Evolutionary conservation across 176 grass and related monocot genomes (phyloP).

Genomic region (Melocanna baccifera): DNA sequence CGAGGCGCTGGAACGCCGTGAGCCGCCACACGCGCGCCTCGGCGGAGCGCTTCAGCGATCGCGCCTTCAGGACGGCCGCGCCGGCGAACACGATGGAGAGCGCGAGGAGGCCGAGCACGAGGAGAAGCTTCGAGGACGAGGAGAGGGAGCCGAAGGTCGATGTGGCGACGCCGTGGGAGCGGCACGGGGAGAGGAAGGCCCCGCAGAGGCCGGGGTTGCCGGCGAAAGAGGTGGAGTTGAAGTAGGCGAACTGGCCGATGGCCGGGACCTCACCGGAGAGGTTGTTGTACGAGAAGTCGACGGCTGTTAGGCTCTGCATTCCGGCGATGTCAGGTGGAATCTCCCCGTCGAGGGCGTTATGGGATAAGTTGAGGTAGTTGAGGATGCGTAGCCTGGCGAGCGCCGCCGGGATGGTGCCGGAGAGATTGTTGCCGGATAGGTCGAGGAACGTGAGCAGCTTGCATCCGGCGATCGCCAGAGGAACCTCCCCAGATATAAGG

Average conservation of each 20-base stretch:
- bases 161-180: constrained; percentile 25
- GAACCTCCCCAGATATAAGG: constrained; percentile 47
- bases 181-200: constrained; percentile 52
- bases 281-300: constrained; percentile 86
- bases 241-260: constrained; percentile 84
- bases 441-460: constrained; percentile 72
- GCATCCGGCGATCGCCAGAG: constrained; percentile 57
- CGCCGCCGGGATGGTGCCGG: constrained; percentile 54
- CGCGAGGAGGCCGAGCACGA: constrained; percentile 65
- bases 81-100: constrained; percentile 74
- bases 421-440: constrained; percentile 63
- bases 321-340: constrained; percentile 64
- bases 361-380: constrained; percentile 88
- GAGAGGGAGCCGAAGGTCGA: constrained; percentile 44
- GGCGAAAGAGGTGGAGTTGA: constrained; percentile 75
- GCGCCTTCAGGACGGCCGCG: constrained; percentile 75
- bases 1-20: constrained; percentile 84
- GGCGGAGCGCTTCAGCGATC: constrained; percentile 59
- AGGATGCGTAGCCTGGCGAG: constrained; percentile 61
- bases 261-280: constrained; percentile 63
- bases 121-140: constrained; percentile 62
- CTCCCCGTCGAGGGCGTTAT: constrained; percentile 53
- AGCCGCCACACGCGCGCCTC: constrained; percentile 70
- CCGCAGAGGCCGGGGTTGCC: constrained; percentile 78
- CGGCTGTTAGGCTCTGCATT: constrained; percentile 90